A percentile compares a stretch with the other conserved stretches of the same genome.
Evolutionary conservation across 176 grass and related monocot species (phyloP).

Genomic region (Coix lacrymajobi): DNA sequence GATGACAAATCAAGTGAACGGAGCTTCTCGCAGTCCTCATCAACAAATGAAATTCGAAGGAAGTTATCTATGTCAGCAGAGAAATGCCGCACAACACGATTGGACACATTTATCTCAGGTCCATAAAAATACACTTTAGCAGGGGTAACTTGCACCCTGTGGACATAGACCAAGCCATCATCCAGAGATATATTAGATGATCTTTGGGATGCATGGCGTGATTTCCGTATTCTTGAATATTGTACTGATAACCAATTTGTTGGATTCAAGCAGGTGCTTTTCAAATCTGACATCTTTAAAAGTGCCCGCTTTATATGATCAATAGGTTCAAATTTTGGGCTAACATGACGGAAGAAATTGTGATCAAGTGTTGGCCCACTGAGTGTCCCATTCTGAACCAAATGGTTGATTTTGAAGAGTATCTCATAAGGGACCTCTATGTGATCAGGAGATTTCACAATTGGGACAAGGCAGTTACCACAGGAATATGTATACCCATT

Average conservation of each 20-base stretch:
- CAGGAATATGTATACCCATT: constrained; percentile 53
- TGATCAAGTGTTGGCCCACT: constrained; percentile 65
- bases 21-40: constrained; percentile 81
- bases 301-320: constrained; percentile 58
- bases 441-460: constrained; percentile 41
- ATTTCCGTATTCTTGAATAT: constrained; percentile 38
- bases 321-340: constrained; percentile 23
- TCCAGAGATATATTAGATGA: constrained; percentile 48
- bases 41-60: constrained; percentile 81
- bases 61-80: constrained; percentile 62
- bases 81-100: constrained; percentile 68
- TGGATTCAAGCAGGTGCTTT: constrained; percentile 69
- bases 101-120: constrained; percentile 93
- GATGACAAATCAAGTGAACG: constrained; percentile 66
- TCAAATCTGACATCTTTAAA: constrained; percentile 57
- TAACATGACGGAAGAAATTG: constrained; percentile 52
- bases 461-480: constrained; percentile 42
- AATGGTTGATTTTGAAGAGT: constrained; percentile 80
- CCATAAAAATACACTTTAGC: constrained; percentile 85
- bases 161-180: constrained; percentile 73
- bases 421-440: constrained; percentile 61
- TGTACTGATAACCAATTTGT: constrained; percentile 50
- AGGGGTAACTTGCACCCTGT: constrained; percentile 87
- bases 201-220: background rate
- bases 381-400: constrained; percentile 89